Base-by-base conservation (phyloP, 768 basidiomycete species). In the Gloeopeniophorella convolvens region DNA sequence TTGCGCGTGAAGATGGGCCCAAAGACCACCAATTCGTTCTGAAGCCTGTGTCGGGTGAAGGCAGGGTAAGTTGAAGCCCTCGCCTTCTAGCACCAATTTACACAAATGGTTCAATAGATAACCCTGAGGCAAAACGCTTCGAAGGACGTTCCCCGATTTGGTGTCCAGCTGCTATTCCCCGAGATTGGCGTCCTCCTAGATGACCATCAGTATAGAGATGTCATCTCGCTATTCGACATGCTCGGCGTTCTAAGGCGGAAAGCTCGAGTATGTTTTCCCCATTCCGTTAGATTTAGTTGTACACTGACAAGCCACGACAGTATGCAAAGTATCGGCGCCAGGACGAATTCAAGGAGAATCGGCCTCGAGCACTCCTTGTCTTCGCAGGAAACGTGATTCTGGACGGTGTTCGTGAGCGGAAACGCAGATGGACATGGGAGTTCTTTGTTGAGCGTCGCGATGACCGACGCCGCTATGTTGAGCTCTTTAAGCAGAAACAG, bases 1-100 rank as follows among this genome's bases (percentile, higher is more conserved):
- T 82, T 51, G 70, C 80, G 9, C 71, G 75, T 37, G 74, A 74
- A 28, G 72, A 70, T 12, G 61, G 68, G 23, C 54, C 61, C 10
- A 68, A 75, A 6, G 68, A 75, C 18, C 96, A 99, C 64, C 96
- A 98, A 65, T 97, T 89, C 65, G 85, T 98, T 48, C 75, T 99
- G 20, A 92, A 87, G 64, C 96, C 96, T 15, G 94, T 99, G 13
- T 89, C 92, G 0, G 95, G 94, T 34, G 85, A 97, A 72, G 96
- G 94, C 33, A 78, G 88, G 59, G 89, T 91, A 59, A 63, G 79
- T 67, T 21, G 5, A 39, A 46, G n/a, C n/a, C n/a, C n/a, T n/a
- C n/a, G n/a, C n/a, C n/a, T n/a, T n/a, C n/a, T n/a, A n/a, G n/a
- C n/a, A n/a, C n/a, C n/a, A n/a, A n/a, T n/a, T n/a, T n/a, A n/a